Base-by-base conservation (phyloP, 2,329 filamentous ascomycete species). In the Xylariaceae sp. region DNA sequence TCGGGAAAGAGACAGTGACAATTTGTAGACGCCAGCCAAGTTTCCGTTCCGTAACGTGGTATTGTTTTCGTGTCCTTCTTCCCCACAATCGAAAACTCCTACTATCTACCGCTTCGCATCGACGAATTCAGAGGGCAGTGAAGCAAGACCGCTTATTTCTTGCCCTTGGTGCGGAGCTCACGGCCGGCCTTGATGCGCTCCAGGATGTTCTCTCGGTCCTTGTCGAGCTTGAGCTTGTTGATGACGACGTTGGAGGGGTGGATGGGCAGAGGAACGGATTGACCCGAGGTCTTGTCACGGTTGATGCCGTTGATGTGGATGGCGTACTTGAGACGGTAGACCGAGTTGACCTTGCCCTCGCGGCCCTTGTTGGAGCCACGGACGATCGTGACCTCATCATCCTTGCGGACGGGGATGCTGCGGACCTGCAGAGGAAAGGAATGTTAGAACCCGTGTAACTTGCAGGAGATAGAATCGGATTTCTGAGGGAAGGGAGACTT, bases 171-270 rank as follows among this genome's bases (percentile, higher is more conserved):
- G 68, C 75, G 75, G 66, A 81, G 77, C 75, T 91, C 87, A 54
- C 87, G 84, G 64, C 87, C 88, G 57, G 75, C 71, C 74, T 84
- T 83, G 76, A 87, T 89, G 73, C 88, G 83, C 75, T 88, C 87
- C 61, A 94, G 78, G 66, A 93, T 93, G 69, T 74, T 76, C 80
- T 93, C 87, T 60, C 88, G 85, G 75, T 94, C 87, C 84, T 93
- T 91, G 81, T 93, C 87, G 64, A 96, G 80, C 87, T 97, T 95
- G 72, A 97, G 82, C 83, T 96, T 96, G 77, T 85, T 95, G 79
- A 98, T 87, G 77, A 95, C 85, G 60, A 95, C 89, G 75, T 97
- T 97, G 75, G 87, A 94, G 64, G 93, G 85, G 74, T 91, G 87
- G 73, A 97, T 84, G 71, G 88, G 89, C 67, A 96, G 79, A 54